A percentile compares a stretch with the other conserved stretches of the same genome.
These are phyloP conservation scores for Sphaerulina vaccinii DNA, from an alignment of 2,329 filamentous ascomycete genomes.

Conservation along the genomic window DNA sequence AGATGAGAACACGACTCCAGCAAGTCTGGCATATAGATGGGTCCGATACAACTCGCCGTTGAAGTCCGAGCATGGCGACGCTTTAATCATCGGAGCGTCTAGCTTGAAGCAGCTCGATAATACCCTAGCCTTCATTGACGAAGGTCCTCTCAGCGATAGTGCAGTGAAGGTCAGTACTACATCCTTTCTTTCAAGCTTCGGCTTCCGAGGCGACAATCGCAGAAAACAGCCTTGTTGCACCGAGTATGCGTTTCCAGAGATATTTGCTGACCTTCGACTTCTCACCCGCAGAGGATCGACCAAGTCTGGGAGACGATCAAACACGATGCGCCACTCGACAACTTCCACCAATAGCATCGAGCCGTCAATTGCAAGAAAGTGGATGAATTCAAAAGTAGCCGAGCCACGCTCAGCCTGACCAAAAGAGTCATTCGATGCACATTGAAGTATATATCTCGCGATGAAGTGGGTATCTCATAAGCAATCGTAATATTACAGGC, in stretches of 20 bases:
- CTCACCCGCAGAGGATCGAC: constrained; percentile 39
- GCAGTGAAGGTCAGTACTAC: no score
- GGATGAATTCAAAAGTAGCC: no score
- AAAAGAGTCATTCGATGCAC: no score
- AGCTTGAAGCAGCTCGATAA: constrained; percentile 35
- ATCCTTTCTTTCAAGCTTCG: no score
- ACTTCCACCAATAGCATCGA: constrained; percentile 28
- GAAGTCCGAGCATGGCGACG: constrained; percentile 41
- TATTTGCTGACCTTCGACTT: no score
- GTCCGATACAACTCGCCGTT: constrained; percentile 42
- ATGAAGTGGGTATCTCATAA: constrained; percentile 8
- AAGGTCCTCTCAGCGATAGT: constrained; percentile 36
- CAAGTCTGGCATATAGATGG: constrained; percentile 48
- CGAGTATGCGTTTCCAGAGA: no score
- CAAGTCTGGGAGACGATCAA: constrained; percentile 38
- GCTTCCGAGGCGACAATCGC: no score
- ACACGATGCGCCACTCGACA: constrained; percentile 39
- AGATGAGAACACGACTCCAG: constrained; percentile 35
- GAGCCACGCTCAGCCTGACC: no score
- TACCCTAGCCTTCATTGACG: constrained; percentile 35
- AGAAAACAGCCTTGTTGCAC: no score
- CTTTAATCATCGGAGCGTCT: constrained; percentile 44
- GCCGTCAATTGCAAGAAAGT: no score
- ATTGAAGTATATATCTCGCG: no score
- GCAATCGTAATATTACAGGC: background rate